These are phyloP conservation scores for Saxophila tyrrhenica DNA, from an alignment of 495 filamentous ascomycete genomes.

Conservation along the genomic window DNA sequence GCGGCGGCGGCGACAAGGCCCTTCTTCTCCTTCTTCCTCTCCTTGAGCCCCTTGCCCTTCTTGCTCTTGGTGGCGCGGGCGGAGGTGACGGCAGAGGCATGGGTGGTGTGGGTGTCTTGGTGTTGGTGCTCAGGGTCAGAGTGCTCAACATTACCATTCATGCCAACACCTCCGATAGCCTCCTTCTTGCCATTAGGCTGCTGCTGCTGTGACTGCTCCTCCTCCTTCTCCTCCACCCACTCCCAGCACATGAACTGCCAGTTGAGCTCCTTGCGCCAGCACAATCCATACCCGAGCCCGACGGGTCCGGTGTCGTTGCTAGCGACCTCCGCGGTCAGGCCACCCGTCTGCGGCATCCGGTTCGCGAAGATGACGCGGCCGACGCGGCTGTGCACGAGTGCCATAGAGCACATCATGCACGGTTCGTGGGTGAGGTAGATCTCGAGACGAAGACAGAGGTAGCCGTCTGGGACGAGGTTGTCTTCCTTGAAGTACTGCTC, in stretches of 20 bases:
- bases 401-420: constrained; percentile 94
- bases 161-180: not conserved
- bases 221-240: constrained; percentile 30
- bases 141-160: constrained; percentile 2
- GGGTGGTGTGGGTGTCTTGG: not conserved
- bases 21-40: too few relatives aligned
- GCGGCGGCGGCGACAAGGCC: too few relatives aligned
- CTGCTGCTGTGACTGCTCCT: too few relatives aligned
- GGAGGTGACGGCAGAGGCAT: not conserved
- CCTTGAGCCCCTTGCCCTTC: not conserved
- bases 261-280: constrained; percentile 85
- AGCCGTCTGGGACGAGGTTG: constrained; percentile 54
- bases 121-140: not conserved
- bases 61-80: not conserved
- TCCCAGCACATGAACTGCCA: constrained; percentile 86
- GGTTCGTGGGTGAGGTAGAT: constrained; percentile 91
- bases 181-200: not conserved
- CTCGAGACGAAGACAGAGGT: constrained; percentile 84
- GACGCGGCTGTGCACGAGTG: constrained; percentile 82
- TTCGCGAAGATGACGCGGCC: constrained; percentile 65
- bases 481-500: constrained; percentile 27
- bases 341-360: constrained; percentile 50
- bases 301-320: constrained; percentile 20
- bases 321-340: constrained; percentile 37
- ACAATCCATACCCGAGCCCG: constrained; percentile 63